A percentile compares a stretch with the other conserved stretches of the same genome.
phyloP scores from a whole-genome alignment of 2,329 filamentous ascomycete species.

The Paecilomyces formosus region DNA sequence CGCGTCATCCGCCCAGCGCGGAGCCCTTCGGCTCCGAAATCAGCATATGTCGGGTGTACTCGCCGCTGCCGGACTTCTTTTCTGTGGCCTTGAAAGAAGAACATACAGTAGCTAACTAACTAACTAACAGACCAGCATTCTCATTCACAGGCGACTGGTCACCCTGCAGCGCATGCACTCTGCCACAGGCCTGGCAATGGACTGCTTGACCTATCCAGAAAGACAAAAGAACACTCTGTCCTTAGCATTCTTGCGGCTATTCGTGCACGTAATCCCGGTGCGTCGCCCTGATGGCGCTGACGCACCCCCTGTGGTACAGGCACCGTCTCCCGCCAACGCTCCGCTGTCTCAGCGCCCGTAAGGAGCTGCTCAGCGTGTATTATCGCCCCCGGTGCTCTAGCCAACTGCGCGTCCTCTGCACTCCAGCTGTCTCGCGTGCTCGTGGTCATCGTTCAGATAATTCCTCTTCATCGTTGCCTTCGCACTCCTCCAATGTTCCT shows the following conservation, averaged over 20 bases:
- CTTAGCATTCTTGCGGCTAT: conserved; percentile 1
- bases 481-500: not conserved
- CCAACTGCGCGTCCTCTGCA: conserved; percentile 16
- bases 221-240: conserved; percentile 15
- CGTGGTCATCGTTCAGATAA: conserved; percentile 6
- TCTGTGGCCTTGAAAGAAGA: not conserved
- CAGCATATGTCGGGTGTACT: not conserved
- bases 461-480: conserved; percentile 3
- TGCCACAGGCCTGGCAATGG: not conserved
- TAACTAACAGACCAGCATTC: not conserved
- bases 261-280: conserved; percentile 11
- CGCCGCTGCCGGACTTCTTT: not conserved
- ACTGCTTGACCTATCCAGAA: not conserved
- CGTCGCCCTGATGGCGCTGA: conserved; percentile 25
- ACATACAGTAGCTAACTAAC: not conserved
- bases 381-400: conserved; percentile 8
- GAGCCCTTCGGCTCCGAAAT: not conserved
- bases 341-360: conserved; percentile 9
- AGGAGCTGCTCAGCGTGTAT: conserved; percentile 2
- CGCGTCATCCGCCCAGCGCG: not conserved
- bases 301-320: conserved; percentile 32
- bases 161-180: not conserved
- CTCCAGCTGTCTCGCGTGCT: conserved; percentile 8
- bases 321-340: conserved; percentile 15
- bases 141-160: not conserved